Evolutionary conservation across 352 stramenopile species (phyloP).

Genomic region (Globisporangium uncinulatum): DNA sequence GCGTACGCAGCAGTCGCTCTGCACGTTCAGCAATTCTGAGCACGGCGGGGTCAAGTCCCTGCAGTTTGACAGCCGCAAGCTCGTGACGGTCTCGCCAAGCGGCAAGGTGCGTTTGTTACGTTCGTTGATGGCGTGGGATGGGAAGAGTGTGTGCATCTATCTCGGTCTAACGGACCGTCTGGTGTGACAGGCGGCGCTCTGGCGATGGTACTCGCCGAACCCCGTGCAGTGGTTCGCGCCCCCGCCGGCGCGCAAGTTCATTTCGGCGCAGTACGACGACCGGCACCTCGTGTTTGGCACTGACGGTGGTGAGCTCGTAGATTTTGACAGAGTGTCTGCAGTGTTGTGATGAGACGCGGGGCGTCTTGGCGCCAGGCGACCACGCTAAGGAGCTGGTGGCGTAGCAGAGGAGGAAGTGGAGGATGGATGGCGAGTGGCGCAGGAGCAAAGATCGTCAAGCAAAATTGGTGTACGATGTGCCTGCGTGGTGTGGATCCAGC

Average conservation of each 20-base stretch:
- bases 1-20: constrained; percentile 80
- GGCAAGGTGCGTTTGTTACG: constrained; percentile 44
- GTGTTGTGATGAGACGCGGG: constrained; percentile 26
- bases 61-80: constrained; percentile 85
- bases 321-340: constrained; percentile 69
- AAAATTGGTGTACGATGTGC: constrained; percentile 6
- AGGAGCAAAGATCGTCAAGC: neutral
- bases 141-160: neutral
- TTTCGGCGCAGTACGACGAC: constrained; percentile 70
- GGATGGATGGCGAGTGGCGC: neutral
- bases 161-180: too few relatives aligned
- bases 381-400: neutral
- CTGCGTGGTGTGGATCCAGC: neutral
- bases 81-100: constrained; percentile 70
- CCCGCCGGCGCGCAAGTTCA: constrained; percentile 44
- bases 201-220: constrained; percentile 81
- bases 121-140: neutral
- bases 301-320: constrained; percentile 60
- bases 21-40: constrained; percentile 71
- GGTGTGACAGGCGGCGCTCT: constrained; percentile 55
- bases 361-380: neutral
- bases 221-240: constrained; percentile 71
- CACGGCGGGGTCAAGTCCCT: constrained; percentile 70
- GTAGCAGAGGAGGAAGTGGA: neutral
- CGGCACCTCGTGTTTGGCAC: constrained; percentile 75